These are phyloP conservation scores for Pterocarpus macrocarpus DNA, from an alignment of 306 rosid species.

Conservation along the genomic window DNA sequence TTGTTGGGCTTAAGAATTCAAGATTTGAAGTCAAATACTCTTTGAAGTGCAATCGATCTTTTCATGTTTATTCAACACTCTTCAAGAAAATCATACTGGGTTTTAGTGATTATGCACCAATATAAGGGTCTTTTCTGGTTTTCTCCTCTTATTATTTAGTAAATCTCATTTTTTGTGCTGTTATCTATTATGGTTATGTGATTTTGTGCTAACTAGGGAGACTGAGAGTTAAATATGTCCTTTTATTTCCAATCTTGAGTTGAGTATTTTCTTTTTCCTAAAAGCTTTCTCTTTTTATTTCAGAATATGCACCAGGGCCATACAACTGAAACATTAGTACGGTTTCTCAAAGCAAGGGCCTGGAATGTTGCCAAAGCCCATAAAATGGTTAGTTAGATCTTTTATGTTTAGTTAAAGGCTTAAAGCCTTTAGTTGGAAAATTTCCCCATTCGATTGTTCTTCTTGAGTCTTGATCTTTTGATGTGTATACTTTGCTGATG, in stretches of 20 bases:
- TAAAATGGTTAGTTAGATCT: constrained; percentile 76
- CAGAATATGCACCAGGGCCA: constrained; percentile 92
- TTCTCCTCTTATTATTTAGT: not conserved
- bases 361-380: constrained; percentile 86
- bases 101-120: constrained; percentile 27
- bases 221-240: not conserved
- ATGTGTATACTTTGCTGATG: constrained; percentile 48
- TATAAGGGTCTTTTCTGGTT: constrained; percentile 12
- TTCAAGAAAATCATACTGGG: constrained; percentile 21
- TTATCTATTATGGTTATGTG: constrained; percentile 12
- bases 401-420: constrained; percentile 5
- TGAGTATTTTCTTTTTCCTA: not conserved
- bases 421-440: not conserved
- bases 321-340: constrained; percentile 66
- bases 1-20: not conserved
- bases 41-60: not conserved
- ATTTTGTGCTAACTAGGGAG: too few species aligned
- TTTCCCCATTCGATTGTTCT: not conserved
- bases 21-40: not conserved
- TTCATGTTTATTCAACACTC: constrained; percentile 1
- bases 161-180: constrained; percentile 13
- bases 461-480: constrained; percentile 33
- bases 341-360: constrained; percentile 95
- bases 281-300: constrained; percentile 40
- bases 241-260: constrained; percentile 24